Evolutionary conservation across 2,329 filamentous ascomycete species (phyloP).

Genomic region (Phaeosphaeria sp.): DNA sequence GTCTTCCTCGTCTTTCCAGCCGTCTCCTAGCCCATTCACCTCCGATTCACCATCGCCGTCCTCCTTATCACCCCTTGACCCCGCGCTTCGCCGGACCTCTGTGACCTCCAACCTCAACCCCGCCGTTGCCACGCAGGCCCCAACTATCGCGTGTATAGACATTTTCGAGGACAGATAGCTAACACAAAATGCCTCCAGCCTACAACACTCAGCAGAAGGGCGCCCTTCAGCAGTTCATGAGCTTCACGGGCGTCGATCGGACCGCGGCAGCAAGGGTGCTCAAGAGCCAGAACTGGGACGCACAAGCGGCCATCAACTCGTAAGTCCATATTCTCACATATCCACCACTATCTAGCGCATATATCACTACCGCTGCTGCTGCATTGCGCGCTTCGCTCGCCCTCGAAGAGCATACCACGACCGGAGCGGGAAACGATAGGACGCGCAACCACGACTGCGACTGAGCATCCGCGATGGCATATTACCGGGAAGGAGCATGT

Average conservation of each 20-base stretch:
- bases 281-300: slow-evolving; percentile 56
- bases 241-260: slow-evolving; percentile 54
- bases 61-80: neutral
- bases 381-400: neutral
- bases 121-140: slow-evolving; percentile 8
- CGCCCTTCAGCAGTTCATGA: slow-evolving; percentile 54
- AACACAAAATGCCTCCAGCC: slow-evolving; percentile 54
- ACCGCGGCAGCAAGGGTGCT: slow-evolving; percentile 54
- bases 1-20: neutral
- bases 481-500: neutral
- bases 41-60: slow-evolving; percentile 2
- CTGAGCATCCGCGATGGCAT: neutral
- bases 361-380: neutral
- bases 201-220: slow-evolving; percentile 55
- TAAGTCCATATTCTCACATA: slow-evolving; percentile 43
- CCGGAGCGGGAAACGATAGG: neutral
- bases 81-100: neutral
- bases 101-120: neutral
- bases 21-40: neutral
- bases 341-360: neutral
- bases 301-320: slow-evolving; percentile 54
- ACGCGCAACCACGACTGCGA: neutral
- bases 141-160: neutral
- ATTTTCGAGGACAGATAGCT: slow-evolving; percentile 13
- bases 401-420: neutral